Conservation (phyloP, 768 basidiomycete genomes). For the Rhodotorula diobovata region DNA sequence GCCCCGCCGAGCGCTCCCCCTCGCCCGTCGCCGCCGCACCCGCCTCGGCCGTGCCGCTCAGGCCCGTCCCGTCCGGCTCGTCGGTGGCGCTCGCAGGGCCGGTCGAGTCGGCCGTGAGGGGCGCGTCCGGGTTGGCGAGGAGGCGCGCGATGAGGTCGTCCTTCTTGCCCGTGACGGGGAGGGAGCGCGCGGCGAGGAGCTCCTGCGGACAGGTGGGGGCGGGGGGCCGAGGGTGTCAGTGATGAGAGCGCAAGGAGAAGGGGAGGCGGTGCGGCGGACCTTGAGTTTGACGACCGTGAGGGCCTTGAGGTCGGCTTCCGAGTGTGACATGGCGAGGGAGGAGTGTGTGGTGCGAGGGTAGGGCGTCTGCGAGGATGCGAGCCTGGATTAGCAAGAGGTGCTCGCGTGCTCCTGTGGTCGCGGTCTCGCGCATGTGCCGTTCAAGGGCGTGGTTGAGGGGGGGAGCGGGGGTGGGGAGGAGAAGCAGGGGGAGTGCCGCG, state of each 20-base stretch:
- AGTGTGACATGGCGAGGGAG: not conserved
- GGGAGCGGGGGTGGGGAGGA: no score
- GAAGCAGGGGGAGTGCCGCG: no score
- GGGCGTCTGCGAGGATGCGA: no score
- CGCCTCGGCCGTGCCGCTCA: not conserved
- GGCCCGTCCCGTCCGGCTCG: constrained; percentile 16
- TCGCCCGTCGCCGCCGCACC: not conserved
- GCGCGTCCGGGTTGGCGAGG: constrained; percentile 17
- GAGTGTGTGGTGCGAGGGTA: not conserved
- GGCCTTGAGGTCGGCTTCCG: constrained; percentile 31
- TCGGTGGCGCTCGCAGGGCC: constrained; percentile 14
- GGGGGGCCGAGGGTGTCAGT: not conserved
- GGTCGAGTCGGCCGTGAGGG: constrained; percentile 9
- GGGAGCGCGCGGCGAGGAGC: constrained; percentile 31
- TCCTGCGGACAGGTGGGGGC: constrained; percentile 26
- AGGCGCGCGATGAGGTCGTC: constrained; percentile 43
- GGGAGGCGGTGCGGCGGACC: constrained; percentile 9
- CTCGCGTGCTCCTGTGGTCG: no score
- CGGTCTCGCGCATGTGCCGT: no score
- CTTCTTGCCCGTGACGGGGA: constrained; percentile 43
- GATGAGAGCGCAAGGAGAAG: not conserved
- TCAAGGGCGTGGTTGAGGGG: no score
- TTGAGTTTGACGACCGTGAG: constrained; percentile 45
- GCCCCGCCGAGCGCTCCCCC: not conserved
- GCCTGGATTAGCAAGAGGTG: no score